Base-by-base conservation (phyloP, 2,329 filamentous ascomycete genomes). In the Allantophomopsis cytisporea region DNA sequence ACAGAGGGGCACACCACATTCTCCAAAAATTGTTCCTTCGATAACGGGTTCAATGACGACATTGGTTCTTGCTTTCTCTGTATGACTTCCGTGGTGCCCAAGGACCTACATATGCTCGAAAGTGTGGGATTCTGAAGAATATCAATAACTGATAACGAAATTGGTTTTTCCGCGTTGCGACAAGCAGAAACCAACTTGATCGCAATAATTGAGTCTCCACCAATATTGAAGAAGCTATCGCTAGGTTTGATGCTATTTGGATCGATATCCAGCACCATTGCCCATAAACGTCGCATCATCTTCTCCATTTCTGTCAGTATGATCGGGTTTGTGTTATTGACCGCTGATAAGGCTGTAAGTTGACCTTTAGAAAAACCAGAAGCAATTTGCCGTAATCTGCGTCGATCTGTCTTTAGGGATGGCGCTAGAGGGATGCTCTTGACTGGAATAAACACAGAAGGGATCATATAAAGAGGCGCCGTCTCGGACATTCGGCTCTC, bases 121-220 rank as follows among this genome's bases (percentile, higher is more conserved):
- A 48, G 39, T n/a, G 21, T 37, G 7, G 43, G 40, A 14, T 39
- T 34, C 17, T 37, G 38, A 20, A 49, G 44, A 17, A 49, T 39
- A 8, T 40, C 40, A 14, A 31, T 30, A 14, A 43, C 42, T 8
- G 38, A 41, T 16, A 47, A 28, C 14, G 31, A 10, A 10, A 47
- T 31, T 5, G 23, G 23, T 6, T 3, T 3, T 8, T 44, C 47
- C 11, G 18, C 18, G 3, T 34, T 31, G 32, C 47, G 36, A 28
- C 38, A 42, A 15, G 32, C 35, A 16, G 69, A 63, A 3, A 59
- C 55, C 12, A 65, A 50, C 7, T 58, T 54, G 52, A 68, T 67
- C 2, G 64, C 62, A 2, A 50, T 49, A 20, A 67, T 64, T 7
- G 63, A 66, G 35, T 67, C 63, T 2, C 64, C 64, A 2, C 64